A percentile compares a stretch with the other conserved stretches of the same genome.
phyloP scores from a whole-genome alignment of 371 early-diverging fungal genomes.

The Zopfochytrium polystomum region DNA sequence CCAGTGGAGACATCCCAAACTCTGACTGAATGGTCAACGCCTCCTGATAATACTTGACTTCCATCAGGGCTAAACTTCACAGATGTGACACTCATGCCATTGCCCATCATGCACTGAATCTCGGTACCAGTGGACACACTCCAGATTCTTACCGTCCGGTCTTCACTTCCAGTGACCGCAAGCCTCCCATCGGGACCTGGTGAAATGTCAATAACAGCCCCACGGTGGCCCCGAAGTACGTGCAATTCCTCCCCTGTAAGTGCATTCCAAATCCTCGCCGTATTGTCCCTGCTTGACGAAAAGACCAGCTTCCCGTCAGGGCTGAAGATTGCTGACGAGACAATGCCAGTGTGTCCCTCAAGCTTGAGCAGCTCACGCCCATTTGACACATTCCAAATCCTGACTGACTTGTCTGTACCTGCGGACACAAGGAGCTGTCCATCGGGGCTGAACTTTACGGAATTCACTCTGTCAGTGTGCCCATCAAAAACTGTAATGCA shows the following conservation, averaged over 20 bases:
- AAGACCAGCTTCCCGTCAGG: too few species aligned
- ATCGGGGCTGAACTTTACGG: neutral
- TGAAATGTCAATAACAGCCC: neutral
- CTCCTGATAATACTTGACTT: constrained; percentile 82
- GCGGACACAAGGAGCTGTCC: neutral
- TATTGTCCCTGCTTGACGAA: neutral
- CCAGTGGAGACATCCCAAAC: too few species aligned
- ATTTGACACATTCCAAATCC: too few species aligned
- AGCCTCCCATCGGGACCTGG: constrained; percentile 55
- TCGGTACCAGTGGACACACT: constrained; percentile 62
- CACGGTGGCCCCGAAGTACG: neutral
- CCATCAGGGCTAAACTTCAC: constrained; percentile 86
- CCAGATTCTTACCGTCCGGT: too few species aligned
- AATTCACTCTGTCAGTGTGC: neutral
- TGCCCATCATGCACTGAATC: constrained; percentile 76
- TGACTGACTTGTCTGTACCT: too few species aligned
- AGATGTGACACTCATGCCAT: constrained; percentile 87
- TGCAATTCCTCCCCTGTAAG: neutral
- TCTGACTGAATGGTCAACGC: too few species aligned
- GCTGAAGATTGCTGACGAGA: too few species aligned
- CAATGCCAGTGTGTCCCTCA: too few species aligned
- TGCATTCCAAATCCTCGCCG: neutral
- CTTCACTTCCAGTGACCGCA: too few species aligned
- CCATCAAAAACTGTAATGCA: neutral
- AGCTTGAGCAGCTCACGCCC: too few species aligned